These are phyloP conservation scores for Pseudozyma thailandica DNA, from an alignment of 1,284 basidiomycete species.

Conservation along the genomic window DNA sequence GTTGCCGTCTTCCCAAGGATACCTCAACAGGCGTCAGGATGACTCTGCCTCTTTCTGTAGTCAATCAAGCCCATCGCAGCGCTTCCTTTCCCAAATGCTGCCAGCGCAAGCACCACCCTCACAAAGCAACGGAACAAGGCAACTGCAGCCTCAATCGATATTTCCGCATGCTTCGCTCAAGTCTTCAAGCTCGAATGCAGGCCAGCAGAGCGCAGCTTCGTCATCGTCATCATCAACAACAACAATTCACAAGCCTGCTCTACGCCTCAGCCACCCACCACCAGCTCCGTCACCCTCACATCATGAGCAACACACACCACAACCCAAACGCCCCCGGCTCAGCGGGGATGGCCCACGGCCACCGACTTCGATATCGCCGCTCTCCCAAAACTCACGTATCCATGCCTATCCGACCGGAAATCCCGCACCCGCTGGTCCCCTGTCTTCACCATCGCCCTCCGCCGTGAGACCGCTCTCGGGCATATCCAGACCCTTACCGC, in stretches of 20 bases:
- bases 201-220: background rate
- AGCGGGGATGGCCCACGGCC: slow-evolving; percentile 3
- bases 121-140: background rate
- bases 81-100: slow-evolving; percentile 21
- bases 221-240: background rate
- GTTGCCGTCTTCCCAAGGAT: slow-evolving; percentile 9
- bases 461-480: slow-evolving; percentile 31
- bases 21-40: slow-evolving; percentile 3
- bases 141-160: background rate
- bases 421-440: slow-evolving; percentile 8
- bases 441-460: slow-evolving; percentile 11
- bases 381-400: slow-evolving; percentile 1
- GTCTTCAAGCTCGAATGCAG: background rate
- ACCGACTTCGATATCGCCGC: slow-evolving; percentile 6
- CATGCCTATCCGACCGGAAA: background rate
- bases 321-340: slow-evolving; percentile 22
- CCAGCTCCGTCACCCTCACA: slow-evolving; percentile 17
- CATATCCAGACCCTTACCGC: slow-evolving; percentile 21
- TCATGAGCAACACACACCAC: slow-evolving; percentile 14
- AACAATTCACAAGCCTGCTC: slow-evolving; percentile 16
- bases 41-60: slow-evolving; percentile 1
- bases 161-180: background rate
- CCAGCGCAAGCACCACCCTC: slow-evolving; percentile 10
- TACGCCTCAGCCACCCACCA: slow-evolving; percentile 35
- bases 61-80: slow-evolving; percentile 15